These are phyloP conservation scores for Biscogniauxia marginata DNA, from an alignment of 2,329 filamentous ascomycete genomes.

Conservation along the genomic window DNA sequence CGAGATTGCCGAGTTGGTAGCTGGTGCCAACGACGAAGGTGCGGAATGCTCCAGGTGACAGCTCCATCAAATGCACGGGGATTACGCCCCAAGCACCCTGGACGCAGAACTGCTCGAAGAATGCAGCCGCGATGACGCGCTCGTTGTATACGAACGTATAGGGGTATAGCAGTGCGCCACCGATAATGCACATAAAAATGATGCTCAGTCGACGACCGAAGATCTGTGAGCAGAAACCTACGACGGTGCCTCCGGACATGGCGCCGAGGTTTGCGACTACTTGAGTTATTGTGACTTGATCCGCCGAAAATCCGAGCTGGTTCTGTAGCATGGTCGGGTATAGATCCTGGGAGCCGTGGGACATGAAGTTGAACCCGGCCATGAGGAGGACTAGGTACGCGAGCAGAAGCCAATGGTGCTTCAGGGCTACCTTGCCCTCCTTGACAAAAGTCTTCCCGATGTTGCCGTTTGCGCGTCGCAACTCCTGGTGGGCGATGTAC, in stretches of 20 bases:
- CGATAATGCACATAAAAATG: conserved; percentile 60
- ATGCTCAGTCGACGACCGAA: conserved; percentile 69
- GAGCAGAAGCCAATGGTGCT: conserved; percentile 76
- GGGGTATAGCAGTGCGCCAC: conserved; percentile 78
- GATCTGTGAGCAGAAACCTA: conserved; percentile 68
- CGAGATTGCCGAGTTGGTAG: conserved; percentile 77
- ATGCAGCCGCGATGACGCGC: conserved; percentile 73
- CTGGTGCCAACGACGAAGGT: conserved; percentile 73
- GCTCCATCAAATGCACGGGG: conserved; percentile 77
- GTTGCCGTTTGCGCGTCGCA: conserved; percentile 56
- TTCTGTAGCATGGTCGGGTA: conserved; percentile 61
- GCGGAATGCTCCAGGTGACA: conserved; percentile 69
- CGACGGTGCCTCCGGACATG: conserved; percentile 63
- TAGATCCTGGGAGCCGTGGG: conserved; percentile 67
- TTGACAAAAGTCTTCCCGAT: conserved; percentile 67
- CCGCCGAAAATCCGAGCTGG: conserved; percentile 50
- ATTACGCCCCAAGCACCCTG: conserved; percentile 76
- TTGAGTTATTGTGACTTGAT: conserved; percentile 66
- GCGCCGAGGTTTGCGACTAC: conserved; percentile 72
- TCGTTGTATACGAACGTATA: conserved; percentile 69
- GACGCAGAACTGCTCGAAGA: conserved; percentile 80
- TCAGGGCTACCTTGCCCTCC: conserved; percentile 77
- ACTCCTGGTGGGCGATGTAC: conserved; percentile 64
- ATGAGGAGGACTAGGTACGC: conserved; percentile 82
- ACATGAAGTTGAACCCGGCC: conserved; percentile 93